Evolutionary conservation across 2,329 filamentous ascomycete genomes (phyloP).

Genomic region (Fusarium sp.): DNA sequence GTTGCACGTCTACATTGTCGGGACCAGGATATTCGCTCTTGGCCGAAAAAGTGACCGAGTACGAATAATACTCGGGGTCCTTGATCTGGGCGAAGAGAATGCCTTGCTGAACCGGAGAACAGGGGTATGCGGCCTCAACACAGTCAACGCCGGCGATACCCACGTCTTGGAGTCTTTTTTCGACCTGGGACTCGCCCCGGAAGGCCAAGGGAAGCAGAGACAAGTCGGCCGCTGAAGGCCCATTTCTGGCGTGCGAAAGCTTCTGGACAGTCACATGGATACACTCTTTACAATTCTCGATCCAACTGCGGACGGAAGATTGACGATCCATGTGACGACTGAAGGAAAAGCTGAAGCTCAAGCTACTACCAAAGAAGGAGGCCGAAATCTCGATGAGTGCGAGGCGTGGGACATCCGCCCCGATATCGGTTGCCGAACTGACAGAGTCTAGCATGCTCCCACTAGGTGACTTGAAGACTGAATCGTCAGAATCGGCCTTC

Average conservation of each 20-base stretch:
- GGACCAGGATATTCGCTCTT: neutral
- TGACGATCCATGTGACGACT: slow-evolving; percentile 27
- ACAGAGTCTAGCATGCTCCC: slow-evolving; percentile 18
- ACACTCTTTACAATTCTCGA: neutral
- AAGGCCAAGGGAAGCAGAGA: slow-evolving; percentile 31
- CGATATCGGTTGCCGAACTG: slow-evolving; percentile 27
- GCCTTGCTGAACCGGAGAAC: slow-evolving; percentile 44
- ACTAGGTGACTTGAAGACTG: slow-evolving; percentile 16
- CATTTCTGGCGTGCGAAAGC: neutral
- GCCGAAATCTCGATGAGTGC: slow-evolving; percentile 40
- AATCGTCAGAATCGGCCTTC: neutral
- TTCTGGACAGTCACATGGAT: neutral
- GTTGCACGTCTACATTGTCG: slow-evolving; percentile 1
- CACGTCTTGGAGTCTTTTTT: neutral
- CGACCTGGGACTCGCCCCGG: neutral
- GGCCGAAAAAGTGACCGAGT: slow-evolving; percentile 41
- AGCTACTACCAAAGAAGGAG: neutral
- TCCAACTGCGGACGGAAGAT: neutral
- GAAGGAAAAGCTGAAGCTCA: slow-evolving; percentile 29
- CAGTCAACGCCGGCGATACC: neutral
- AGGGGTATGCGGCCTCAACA: slow-evolving; percentile 42
- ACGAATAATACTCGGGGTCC: slow-evolving; percentile 37
- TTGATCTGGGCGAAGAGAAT: slow-evolving; percentile 42
- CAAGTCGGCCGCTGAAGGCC: neutral
- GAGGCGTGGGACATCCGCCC: slow-evolving; percentile 25